Evolutionary conservation across 331 rosid species (phyloP).

Genomic region (Quercus lobata): DNA sequence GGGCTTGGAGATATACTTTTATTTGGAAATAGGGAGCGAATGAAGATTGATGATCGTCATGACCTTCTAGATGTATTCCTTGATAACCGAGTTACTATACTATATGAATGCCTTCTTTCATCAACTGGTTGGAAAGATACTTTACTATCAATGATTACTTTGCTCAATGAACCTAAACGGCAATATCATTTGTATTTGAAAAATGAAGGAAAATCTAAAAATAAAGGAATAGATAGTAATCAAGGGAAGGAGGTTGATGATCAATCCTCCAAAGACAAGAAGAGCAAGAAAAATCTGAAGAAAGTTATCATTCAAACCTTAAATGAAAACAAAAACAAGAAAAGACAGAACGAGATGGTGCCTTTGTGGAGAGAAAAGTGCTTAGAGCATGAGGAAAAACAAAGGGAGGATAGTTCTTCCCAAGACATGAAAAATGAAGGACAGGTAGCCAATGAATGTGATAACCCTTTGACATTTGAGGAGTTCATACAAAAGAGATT

Average conservation of each 20-base stretch:
- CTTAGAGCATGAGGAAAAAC: not conserved
- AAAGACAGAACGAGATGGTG: not conserved
- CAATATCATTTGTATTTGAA: conserved; percentile 7
- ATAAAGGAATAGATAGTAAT: not conserved
- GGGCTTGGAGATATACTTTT: conserved; percentile 44
- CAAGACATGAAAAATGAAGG: not conserved
- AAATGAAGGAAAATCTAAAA: not conserved
- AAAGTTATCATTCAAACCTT: not conserved
- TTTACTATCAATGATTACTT: conserved; percentile 4
- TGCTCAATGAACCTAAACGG: conserved; percentile 19
- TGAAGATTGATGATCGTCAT: conserved; percentile 19
- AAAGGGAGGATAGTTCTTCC: not conserved
- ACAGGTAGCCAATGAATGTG: not conserved
- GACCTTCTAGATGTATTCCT: conserved; percentile 16
- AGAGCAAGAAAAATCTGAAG: not conserved
- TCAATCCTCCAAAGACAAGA: not conserved
- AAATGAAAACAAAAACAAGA: not conserved
- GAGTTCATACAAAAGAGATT: conserved; percentile 11
- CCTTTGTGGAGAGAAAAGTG: not conserved
- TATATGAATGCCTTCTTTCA: not conserved
- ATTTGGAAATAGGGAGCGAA: conserved; percentile 26
- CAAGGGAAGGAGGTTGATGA: not conserved
- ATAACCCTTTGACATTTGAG: conserved; percentile 8
- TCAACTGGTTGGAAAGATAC: not conserved
- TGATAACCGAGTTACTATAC: not conserved